Conservation (phyloP, 163 green algal genomes). For the Trebouxia gelatinosa region DNA sequence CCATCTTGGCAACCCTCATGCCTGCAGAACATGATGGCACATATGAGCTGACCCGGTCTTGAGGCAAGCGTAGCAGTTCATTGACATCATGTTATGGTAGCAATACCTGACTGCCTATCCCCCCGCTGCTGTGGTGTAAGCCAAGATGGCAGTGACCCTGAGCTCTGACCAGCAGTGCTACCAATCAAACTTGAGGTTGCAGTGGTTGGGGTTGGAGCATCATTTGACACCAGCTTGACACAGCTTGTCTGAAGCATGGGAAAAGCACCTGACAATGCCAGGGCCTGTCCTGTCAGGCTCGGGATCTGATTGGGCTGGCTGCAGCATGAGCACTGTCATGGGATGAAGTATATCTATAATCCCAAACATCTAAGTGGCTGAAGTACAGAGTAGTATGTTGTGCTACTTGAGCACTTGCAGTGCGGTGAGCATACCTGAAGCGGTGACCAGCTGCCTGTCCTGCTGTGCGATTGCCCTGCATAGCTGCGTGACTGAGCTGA, state of each 20-base stretch:
- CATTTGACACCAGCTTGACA: background rate
- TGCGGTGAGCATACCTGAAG: background rate
- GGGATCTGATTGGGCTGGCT: background rate
- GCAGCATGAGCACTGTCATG: no score
- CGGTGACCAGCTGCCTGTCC: background rate
- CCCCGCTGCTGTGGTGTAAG: conserved; percentile 23
- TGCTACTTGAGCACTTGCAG: background rate
- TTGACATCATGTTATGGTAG: background rate
- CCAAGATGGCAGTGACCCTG: background rate
- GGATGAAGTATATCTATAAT: no score
- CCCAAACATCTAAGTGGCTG: no score
- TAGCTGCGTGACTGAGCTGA: background rate
- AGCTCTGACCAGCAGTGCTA: background rate
- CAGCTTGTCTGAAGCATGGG: no score
- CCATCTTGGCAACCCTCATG: conserved; percentile 21
- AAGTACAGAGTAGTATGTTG: background rate
- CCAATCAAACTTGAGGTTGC: background rate
- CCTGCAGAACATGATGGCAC: conserved; percentile 5
- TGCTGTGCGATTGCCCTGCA: background rate
- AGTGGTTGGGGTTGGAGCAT: background rate
- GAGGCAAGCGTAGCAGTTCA: no score
- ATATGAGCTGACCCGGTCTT: no score
- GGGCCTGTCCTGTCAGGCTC: background rate
- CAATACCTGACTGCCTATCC: background rate
- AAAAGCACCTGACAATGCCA: background rate